Evolutionary conservation across 169 alveolate species (phyloP).

Genomic region (Eimeria praecox): DNA sequence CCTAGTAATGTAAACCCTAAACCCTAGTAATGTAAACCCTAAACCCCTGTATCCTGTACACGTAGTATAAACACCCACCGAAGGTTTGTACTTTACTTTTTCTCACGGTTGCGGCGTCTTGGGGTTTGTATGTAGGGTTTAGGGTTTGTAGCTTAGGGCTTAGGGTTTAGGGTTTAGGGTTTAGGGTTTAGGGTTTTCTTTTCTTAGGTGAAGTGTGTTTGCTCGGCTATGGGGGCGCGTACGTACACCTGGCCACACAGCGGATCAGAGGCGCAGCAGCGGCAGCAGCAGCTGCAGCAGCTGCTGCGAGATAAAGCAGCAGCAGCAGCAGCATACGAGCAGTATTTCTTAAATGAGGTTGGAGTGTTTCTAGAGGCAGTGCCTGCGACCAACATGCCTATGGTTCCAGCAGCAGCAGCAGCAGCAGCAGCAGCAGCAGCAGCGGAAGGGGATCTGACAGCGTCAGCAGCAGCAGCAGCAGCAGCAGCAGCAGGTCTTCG

Average conservation of each 20-base stretch:
- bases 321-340: constrained; percentile 94
- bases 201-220: constrained; percentile 52
- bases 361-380: constrained; percentile 91
- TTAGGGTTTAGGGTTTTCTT: constrained; percentile 52
- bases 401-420: constrained; percentile 84
- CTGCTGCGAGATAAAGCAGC: constrained; percentile 92
- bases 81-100: not conserved
- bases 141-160: not conserved
- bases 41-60: not conserved
- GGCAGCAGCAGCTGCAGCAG: constrained; percentile 87
- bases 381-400: constrained; percentile 80
- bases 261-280: constrained; percentile 84
- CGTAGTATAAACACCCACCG: too few species aligned
- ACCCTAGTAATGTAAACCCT: not conserved
- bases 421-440: constrained; percentile 69
- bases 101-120: too few species aligned
- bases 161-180: constrained; percentile 51
- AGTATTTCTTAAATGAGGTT: constrained; percentile 92
- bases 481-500: constrained; percentile 60
- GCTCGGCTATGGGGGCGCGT: constrained; percentile 71
- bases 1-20: constrained; percentile 2
- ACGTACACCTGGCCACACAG: constrained; percentile 64
- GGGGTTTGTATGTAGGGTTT: too few species aligned
- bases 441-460: not conserved
- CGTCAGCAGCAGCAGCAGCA: constrained; percentile 44